Percentiles rank a stretch among this genome's conserved stretches.
Evolutionary conservation across 768 basidiomycete species (phyloP).

Genomic region (Boletus insuetus): DNA sequence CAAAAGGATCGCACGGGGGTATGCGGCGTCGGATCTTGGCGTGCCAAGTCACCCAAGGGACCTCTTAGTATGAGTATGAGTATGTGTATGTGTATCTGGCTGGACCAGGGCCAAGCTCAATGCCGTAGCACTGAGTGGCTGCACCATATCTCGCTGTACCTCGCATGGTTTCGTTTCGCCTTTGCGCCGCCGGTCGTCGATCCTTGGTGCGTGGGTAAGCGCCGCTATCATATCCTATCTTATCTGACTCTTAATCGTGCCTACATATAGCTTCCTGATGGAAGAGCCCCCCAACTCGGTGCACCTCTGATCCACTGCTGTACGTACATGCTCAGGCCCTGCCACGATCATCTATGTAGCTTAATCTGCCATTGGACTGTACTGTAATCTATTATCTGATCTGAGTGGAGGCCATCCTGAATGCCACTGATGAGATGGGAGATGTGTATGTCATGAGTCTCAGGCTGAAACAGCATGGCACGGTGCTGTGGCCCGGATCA

Average conservation of each 20-base stretch:
- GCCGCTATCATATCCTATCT: no score
- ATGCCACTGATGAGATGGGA: conserved; percentile 1
- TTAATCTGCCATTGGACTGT: not conserved
- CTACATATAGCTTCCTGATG: not conserved
- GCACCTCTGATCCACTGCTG: not conserved
- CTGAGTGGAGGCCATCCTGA: not conserved
- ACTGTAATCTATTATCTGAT: no score
- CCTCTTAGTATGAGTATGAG: not conserved
- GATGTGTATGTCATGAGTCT: no score
- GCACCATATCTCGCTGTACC: not conserved
- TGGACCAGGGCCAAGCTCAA: no score
- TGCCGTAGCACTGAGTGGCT: no score
- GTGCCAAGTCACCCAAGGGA: not conserved
- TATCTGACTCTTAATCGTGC: not conserved
- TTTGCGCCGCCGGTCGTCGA: not conserved
- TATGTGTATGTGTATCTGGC: no score
- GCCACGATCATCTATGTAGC: not conserved
- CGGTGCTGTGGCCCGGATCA: not conserved
- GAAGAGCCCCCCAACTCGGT: conserved; percentile 2
- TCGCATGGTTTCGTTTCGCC: not conserved
- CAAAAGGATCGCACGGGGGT: not conserved
- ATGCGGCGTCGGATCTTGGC: not conserved
- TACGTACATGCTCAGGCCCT: not conserved
- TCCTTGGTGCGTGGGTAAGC: not conserved
- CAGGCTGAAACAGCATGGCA: not conserved